Evolutionary conservation across 2,329 filamentous ascomycete genomes (phyloP).

Genomic region (Hypoxylon sp.): DNA sequence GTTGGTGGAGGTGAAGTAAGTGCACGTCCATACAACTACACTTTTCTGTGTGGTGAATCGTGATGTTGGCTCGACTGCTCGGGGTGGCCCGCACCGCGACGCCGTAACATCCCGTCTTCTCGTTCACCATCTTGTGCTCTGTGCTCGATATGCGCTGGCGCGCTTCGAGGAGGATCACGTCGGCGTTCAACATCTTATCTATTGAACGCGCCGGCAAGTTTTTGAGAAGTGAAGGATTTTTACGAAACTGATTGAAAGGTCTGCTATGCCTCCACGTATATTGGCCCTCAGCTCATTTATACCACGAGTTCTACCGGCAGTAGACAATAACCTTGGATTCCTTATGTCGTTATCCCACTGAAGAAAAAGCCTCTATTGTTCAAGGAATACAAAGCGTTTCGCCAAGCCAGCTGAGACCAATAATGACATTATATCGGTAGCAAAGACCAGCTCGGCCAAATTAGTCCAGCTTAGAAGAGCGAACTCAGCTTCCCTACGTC

Average conservation of each 20-base stretch:
- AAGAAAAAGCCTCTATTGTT: slow-evolving; percentile 1
- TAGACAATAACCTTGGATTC: slow-evolving; percentile 9
- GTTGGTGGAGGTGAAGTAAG: slow-evolving; percentile 31
- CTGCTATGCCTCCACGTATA: neutral
- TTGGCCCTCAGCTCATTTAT: slow-evolving; percentile 3
- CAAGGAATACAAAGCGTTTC: neutral
- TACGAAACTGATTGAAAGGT: neutral
- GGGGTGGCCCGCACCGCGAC: slow-evolving; percentile 5
- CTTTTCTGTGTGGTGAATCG: slow-evolving; percentile 29
- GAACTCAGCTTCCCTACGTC: slow-evolving; percentile 45
- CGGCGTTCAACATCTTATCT: slow-evolving; percentile 17
- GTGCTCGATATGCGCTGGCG: slow-evolving; percentile 29
- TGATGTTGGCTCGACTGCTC: slow-evolving; percentile 26
- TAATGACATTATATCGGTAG: slow-evolving; percentile 1
- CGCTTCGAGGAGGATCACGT: slow-evolving; percentile 20
- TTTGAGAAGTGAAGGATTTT: neutral
- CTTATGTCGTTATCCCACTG: neutral
- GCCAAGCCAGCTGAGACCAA: neutral
- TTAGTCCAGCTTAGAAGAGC: slow-evolving; percentile 24
- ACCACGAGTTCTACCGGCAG: neutral
- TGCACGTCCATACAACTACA: slow-evolving; percentile 39
- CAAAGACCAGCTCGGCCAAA: neutral
- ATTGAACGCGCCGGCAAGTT: neutral
- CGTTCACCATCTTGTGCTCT: slow-evolving; percentile 34
- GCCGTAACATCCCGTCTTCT: slow-evolving; percentile 38